phyloP scores from a whole-genome alignment of 768 basidiomycete species.

The Kwoniella dendrophila region DNA sequence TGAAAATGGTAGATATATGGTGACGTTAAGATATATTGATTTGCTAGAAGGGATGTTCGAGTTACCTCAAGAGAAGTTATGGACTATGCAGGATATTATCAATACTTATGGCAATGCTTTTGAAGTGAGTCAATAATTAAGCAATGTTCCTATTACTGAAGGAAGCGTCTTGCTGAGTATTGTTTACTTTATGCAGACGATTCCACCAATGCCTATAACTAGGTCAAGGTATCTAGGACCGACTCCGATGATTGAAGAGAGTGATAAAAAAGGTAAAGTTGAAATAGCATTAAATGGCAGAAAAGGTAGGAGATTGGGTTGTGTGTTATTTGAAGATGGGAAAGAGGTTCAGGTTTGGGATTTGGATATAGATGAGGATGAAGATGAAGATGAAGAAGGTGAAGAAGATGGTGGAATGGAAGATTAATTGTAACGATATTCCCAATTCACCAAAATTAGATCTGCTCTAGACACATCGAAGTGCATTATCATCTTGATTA shows the following conservation, averaged over 20 bases:
- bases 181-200: not conserved
- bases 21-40: slow-evolving; percentile 22
- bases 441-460: not conserved
- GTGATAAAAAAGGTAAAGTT: not conserved
- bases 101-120: not conserved
- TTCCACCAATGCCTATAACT: not conserved
- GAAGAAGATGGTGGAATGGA: slow-evolving; percentile 20
- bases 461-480: not conserved
- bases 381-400: slow-evolving; percentile 22
- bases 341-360: slow-evolving; percentile 34
- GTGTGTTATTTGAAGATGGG: slow-evolving; percentile 31
- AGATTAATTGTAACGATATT: not conserved
- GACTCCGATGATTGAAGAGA: not conserved
- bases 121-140: slow-evolving; percentile 9
- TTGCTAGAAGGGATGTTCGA: slow-evolving; percentile 1
- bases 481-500: not conserved
- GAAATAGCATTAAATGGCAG: slow-evolving; percentile 37
- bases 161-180: not conserved
- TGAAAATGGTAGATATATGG: slow-evolving; percentile 19
- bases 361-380: slow-evolving; percentile 38
- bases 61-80: not conserved
- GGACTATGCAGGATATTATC: slow-evolving; percentile 9
- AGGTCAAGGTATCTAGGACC: slow-evolving; percentile 12
- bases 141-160: not conserved
- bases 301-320: slow-evolving; percentile 37